Evolutionary conservation across 2,329 filamentous ascomycete species (phyloP).

Genomic region (Stachybotrys elegans): DNA sequence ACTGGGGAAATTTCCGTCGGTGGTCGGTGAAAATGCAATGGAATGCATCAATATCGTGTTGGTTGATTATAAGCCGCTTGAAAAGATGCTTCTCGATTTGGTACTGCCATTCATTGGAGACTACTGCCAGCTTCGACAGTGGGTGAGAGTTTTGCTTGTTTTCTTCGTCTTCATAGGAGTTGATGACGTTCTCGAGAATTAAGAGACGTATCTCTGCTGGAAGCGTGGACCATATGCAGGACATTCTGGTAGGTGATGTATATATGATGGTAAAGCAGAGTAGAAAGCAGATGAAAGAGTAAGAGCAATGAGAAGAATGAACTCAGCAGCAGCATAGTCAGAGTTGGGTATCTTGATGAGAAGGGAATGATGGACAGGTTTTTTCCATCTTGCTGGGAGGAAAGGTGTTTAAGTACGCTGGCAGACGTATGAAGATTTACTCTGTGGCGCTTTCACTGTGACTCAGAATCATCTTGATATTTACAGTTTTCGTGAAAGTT

Average conservation of each 20-base stretch:
- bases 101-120: not conserved
- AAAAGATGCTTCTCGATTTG: constrained; percentile 1
- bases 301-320: not conserved
- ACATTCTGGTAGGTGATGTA: not conserved
- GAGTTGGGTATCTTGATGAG: too few relatives aligned
- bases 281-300: not conserved
- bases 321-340: too few relatives aligned
- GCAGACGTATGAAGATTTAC: too few relatives aligned
- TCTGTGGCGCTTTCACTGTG: too few relatives aligned
- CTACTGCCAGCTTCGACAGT: not conserved
- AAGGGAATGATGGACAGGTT: too few relatives aligned
- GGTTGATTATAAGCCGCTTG: not conserved
- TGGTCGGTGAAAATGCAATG: not conserved
- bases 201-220: not conserved
- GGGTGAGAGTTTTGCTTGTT: not conserved
- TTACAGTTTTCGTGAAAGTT: too few relatives aligned
- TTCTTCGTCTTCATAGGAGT: not conserved
- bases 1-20: not conserved
- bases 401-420: too few relatives aligned
- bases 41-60: not conserved
- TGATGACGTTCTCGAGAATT: not conserved
- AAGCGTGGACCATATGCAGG: not conserved
- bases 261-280: not conserved
- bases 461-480: too few relatives aligned
- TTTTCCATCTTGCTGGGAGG: too few relatives aligned